Conservation (phyloP, 768 basidiomycete genomes). For the Coprinopsis sp. region DNA sequence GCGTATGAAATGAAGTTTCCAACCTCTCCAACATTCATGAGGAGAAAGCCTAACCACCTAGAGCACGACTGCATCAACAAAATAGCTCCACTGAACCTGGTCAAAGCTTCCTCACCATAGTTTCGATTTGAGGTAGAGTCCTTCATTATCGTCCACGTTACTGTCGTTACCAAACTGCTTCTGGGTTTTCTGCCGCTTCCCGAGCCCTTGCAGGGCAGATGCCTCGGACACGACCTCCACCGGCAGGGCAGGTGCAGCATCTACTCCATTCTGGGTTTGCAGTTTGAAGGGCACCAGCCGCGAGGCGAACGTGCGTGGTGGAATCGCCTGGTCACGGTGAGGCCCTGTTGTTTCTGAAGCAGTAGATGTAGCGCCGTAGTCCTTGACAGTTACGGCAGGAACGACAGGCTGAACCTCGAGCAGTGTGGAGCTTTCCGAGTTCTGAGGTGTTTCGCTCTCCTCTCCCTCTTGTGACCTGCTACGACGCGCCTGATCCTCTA, state of each 20-base stretch:
- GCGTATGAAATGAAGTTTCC: conserved; percentile 91
- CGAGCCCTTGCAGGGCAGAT: conserved; percentile 22
- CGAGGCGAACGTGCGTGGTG: conserved; percentile 26
- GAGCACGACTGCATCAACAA: no score
- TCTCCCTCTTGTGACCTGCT: no score
- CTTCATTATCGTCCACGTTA: conserved; percentile 49
- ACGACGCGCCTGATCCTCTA: not conserved
- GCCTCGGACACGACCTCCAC: conserved; percentile 41
- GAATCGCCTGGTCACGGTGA: conserved; percentile 5
- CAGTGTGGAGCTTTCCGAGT: no score
- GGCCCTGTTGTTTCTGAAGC: not conserved
- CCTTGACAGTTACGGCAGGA: conserved; percentile 10
- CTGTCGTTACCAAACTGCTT: conserved; percentile 15
- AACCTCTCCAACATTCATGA: conserved; percentile 89
- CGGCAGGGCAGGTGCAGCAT: conserved; percentile 24
- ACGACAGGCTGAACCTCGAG: no score
- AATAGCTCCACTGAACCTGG: no score
- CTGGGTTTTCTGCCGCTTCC: conserved; percentile 17
- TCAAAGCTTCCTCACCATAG: conserved; percentile 46
- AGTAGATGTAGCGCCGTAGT: conserved; percentile 21
- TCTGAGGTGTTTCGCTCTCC: no score
- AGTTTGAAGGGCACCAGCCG: conserved; percentile 32
- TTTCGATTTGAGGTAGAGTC: conserved; percentile 78
- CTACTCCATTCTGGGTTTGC: conserved; percentile 16
- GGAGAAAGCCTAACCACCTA: conserved; percentile 86